phyloP scores from a whole-genome alignment of 495 filamentous ascomycete species.

The Talaromyces trachyspermus region DNA sequence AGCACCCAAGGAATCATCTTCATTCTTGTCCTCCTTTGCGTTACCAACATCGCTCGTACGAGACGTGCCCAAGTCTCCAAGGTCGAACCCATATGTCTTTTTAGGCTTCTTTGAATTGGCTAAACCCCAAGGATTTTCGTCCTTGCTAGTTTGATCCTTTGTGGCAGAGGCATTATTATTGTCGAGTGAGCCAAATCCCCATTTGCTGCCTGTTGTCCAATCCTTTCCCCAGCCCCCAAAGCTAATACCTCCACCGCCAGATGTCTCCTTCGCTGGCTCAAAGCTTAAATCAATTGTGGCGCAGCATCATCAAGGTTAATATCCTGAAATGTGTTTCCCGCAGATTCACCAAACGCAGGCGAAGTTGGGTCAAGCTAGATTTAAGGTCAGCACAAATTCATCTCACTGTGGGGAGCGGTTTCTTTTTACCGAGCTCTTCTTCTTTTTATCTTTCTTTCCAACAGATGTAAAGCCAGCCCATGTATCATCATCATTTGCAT shows the following conservation, averaged over 20 bases:
- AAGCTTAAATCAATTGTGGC: constrained; percentile 43
- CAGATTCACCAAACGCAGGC: constrained; percentile 13
- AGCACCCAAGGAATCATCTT: constrained; percentile 15
- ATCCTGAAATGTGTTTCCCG: constrained; percentile 36
- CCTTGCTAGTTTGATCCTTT: constrained; percentile 24
- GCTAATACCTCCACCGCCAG: constrained; percentile 26
- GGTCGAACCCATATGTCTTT: constrained; percentile 34
- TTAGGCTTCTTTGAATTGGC: constrained; percentile 27
- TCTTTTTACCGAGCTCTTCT: constrained; percentile 40
- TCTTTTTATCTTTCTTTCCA: constrained; percentile 41
- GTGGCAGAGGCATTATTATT: constrained; percentile 18
- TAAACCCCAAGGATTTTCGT: constrained; percentile 35
- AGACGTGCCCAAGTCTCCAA: constrained; percentile 33
- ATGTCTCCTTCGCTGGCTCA: constrained; percentile 24
- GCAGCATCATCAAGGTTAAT: constrained; percentile 34
- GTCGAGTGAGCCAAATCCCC: constrained; percentile 25
- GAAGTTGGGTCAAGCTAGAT: constrained; percentile 13
- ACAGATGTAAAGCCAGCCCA: constrained; percentile 29
- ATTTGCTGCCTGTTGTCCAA: constrained; percentile 33
- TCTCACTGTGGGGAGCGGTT: neutral
- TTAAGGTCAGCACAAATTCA: constrained; percentile 5
- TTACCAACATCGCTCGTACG: constrained; percentile 7
- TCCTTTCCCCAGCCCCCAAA: constrained; percentile 41
- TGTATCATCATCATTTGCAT: constrained; percentile 24
- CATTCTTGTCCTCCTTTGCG: constrained; percentile 14